Conservation (phyloP, 306 rosid species). For the Neltuma alba region DNA sequence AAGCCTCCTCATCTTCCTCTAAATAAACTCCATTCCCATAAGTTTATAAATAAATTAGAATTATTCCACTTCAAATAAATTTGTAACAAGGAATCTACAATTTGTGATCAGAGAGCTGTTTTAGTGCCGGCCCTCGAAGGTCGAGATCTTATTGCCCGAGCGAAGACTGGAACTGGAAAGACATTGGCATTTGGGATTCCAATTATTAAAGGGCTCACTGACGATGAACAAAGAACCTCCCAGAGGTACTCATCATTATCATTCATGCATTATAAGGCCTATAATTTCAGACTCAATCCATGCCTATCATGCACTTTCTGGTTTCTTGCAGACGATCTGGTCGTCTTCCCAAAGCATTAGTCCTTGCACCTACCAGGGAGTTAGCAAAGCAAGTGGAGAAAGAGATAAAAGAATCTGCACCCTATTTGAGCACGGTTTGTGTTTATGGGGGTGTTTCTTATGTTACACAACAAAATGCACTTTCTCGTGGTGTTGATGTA, state of each 20-base stretch:
- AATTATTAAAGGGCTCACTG: constrained; percentile 68
- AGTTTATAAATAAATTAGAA: background rate
- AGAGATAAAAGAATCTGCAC: constrained; percentile 98
- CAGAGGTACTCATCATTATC: constrained; percentile 53
- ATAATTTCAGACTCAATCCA: constrained; percentile 5
- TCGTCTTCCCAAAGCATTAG: constrained; percentile 79
- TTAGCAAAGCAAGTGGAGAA: constrained; percentile 96
- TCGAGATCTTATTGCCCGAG: constrained; percentile 95
- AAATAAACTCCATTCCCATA: background rate
- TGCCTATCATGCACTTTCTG: constrained; percentile 12
- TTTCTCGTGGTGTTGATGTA: constrained; percentile 94
- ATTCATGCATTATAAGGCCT: background rate
- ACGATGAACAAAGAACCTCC: constrained; percentile 52
- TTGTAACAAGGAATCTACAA: background rate
- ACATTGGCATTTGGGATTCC: constrained; percentile 96
- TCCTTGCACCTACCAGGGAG: constrained; percentile 97
- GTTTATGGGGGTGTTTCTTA: constrained; percentile 97
- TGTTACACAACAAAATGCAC: constrained; percentile 80
- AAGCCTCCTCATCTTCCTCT: background rate
- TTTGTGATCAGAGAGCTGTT: constrained; percentile 78
- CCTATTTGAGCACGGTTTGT: constrained; percentile 81
- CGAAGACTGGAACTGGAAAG: constrained; percentile 97
- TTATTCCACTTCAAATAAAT: background rate
- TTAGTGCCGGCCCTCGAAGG: constrained; percentile 88
- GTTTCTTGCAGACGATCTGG: constrained; percentile 64